Conservation (phyloP, 2,329 filamentous ascomycete species). For the Exserohilum turcica region DNA sequence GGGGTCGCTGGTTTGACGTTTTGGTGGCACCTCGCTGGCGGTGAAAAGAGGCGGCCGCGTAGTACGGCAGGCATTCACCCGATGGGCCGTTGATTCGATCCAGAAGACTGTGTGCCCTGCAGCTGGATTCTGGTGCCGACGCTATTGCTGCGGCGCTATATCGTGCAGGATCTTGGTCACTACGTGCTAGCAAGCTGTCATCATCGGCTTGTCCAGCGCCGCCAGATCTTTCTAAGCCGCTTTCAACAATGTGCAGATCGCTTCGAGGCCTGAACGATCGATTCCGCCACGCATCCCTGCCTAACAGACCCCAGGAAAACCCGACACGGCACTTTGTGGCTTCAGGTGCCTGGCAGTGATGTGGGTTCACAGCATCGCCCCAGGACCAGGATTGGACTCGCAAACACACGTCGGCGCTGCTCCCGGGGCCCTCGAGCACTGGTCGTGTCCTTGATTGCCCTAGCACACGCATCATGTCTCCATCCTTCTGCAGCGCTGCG, state of each 20-base stretch:
- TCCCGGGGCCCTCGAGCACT: conserved; percentile 31
- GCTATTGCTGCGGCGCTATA: conserved; percentile 34
- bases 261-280: conserved; percentile 32
- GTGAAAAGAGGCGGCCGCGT: conserved; percentile 15
- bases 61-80: conserved; percentile 15
- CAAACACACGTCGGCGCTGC: conserved; percentile 31
- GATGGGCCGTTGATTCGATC: conserved; percentile 16
- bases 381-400: conserved; percentile 28
- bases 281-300: conserved; percentile 30
- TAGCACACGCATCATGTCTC: conserved; percentile 36
- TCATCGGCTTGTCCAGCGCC: conserved; percentile 29
- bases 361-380: conserved; percentile 24
- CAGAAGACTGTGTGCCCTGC: conserved; percentile 33
- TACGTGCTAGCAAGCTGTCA: conserved; percentile 32
- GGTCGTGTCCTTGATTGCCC: conserved; percentile 32
- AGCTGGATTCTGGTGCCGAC: conserved; percentile 33
- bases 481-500: conserved; percentile 16
- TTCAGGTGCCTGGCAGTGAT: conserved; percentile 29
- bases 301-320: conserved; percentile 13
- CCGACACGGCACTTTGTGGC: conserved; percentile 27
- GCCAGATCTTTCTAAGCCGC: conserved; percentile 38
- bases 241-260: conserved; percentile 34
- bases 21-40: conserved; percentile 19
- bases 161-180: conserved; percentile 39
- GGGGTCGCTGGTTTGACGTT: conserved; percentile 23